These are phyloP conservation scores for Talaromyces nanjingensis DNA, from an alignment of 495 filamentous ascomycete species.

Conservation along the genomic window DNA sequence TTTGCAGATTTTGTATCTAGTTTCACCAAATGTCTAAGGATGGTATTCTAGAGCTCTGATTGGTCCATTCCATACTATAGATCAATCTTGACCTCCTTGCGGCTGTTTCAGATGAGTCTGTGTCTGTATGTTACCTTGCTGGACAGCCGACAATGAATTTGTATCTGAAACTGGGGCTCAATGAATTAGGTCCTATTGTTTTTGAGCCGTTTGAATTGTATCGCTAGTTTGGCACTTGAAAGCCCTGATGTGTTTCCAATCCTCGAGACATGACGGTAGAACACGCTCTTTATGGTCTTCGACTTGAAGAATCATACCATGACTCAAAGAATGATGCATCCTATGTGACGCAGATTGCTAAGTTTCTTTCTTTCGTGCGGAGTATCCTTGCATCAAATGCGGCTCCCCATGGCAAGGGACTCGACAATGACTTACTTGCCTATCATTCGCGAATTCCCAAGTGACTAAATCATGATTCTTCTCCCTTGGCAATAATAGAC, in stretches of 20 bases:
- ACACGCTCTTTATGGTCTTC: neutral
- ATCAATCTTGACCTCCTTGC: neutral
- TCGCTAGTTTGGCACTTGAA: neutral
- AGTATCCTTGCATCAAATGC: neutral
- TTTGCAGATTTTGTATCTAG: neutral
- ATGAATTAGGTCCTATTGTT: neutral
- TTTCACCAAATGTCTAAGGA: neutral
- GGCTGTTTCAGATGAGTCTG: neutral
- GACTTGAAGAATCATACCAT: neutral
- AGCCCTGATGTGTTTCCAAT: neutral
- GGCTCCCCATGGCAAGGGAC: neutral
- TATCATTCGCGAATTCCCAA: neutral
- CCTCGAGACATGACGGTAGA: neutral
- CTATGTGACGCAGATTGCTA: neutral
- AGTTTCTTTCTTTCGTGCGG: neutral
- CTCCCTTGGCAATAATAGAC: neutral
- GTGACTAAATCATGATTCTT: neutral
- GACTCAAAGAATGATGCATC: neutral
- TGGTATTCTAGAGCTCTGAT: neutral
- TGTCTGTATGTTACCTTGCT: neutral
- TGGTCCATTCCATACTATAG: neutral
- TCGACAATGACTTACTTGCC: neutral
- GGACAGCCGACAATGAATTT: neutral
- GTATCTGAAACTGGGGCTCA: neutral
- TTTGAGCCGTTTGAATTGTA: neutral